Base-by-base conservation (phyloP, 257 asterid species). In the Solanum piurae region DNA sequence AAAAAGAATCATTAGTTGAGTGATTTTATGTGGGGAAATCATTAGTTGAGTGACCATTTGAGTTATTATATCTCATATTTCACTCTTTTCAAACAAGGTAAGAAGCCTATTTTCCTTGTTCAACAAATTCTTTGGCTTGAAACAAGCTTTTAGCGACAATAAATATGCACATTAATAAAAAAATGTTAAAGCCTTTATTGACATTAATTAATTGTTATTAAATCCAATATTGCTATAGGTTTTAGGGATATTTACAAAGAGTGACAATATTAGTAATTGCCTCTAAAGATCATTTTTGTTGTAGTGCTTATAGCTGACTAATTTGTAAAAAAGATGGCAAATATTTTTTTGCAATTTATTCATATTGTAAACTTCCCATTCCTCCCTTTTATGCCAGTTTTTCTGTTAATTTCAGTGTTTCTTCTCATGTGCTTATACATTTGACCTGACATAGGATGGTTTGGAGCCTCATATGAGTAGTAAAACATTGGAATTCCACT, bases 391-490 rank as follows among this genome's bases (percentile, higher is more conserved):
- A 23, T 27, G 18, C 40, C 40, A 20, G 66, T 18, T 80, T 9
- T 40, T 80, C 6, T 79, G 66, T 27, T 79, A 25, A 27, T 42
- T 31, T 76, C n/a, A 25, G n/a, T 79, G 8, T 44, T 42, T 27
- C 85, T 79, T 46, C 42, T 80, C 66, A 44, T 25, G 23, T 37
- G 20, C 83, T 75, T 37, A 75, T 38, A 75, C 5, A 6, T 3
- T 76, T 42, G 29, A 80, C 68, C 42, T 49, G 44, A 9, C 21
- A 29, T 89, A 97, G 98, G 94, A 95, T 90, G 98, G 94, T 55
- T 90, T 97, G 94, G 98, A 97, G 92, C 99, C 98, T 90, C 94
- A 93, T 87, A 94, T 97, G 98, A 97, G 98, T 88, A 93, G 93
- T 9, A 91, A 93, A 89, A 95, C 98, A 7, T 91, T 97, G 83